phyloP scores from a whole-genome alignment of 768 basidiomycete genomes.

The Daedaleopsis sinensis region DNA sequence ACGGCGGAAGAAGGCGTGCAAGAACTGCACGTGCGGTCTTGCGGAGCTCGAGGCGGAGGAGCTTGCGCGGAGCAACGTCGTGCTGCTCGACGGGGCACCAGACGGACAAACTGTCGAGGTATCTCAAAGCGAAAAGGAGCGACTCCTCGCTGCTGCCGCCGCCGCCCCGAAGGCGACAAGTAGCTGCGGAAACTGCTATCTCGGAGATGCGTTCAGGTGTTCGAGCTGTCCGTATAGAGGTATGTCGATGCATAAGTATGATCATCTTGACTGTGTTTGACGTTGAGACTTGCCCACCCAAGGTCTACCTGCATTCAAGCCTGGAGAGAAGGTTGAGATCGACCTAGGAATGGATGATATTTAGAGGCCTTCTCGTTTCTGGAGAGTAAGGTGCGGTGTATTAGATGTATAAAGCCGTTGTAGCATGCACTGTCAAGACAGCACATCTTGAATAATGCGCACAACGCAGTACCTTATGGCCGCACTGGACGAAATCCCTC shows the following conservation, averaged over 20 bases:
- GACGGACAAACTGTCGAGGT: slow-evolving; percentile 63
- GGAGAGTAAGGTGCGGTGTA: slow-evolving; percentile 5
- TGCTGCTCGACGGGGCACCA: slow-evolving; percentile 67
- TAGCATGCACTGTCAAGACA: no score
- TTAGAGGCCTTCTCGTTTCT: slow-evolving; percentile 31
- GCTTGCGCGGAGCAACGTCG: slow-evolving; percentile 56
- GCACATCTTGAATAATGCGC: no score
- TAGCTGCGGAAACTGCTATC: slow-evolving; percentile 96
- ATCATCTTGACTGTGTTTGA: background rate
- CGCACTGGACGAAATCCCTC: no score
- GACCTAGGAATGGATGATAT: slow-evolving; percentile 89
- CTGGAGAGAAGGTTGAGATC: slow-evolving; percentile 96
- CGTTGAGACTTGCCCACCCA: background rate
- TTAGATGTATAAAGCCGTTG: no score
- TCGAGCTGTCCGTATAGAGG: slow-evolving; percentile 95
- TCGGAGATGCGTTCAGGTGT: slow-evolving; percentile 98
- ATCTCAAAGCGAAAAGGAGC: slow-evolving; percentile 61
- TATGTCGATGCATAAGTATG: slow-evolving; percentile 43
- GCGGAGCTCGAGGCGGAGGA: slow-evolving; percentile 93
- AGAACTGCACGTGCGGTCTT: slow-evolving; percentile 95
- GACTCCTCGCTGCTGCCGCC: slow-evolving; percentile 64
- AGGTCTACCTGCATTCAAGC: slow-evolving; percentile 98
- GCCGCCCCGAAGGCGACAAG: slow-evolving; percentile 88
- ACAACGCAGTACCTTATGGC: no score
- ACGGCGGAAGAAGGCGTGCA: slow-evolving; percentile 91